phyloP scores from a whole-genome alignment of 208 protist species.

The Naegleria gruberi region DNA sequence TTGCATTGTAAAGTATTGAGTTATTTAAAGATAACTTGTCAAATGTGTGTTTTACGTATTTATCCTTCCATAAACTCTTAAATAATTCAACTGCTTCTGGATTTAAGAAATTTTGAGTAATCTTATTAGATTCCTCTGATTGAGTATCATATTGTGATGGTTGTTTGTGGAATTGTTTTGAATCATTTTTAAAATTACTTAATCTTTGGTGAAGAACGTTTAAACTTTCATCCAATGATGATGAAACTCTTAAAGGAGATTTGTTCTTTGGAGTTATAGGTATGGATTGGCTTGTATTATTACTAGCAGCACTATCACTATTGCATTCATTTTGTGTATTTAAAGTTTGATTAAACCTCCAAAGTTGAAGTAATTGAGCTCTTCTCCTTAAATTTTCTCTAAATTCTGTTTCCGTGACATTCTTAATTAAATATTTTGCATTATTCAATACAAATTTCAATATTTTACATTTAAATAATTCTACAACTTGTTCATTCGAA shows the following conservation, averaged over 20 bases:
- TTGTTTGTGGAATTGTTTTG: background rate
- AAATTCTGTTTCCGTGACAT: background rate
- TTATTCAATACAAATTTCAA: background rate
- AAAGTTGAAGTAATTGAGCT: background rate
- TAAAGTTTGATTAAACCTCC: background rate
- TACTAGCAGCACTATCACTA: background rate
- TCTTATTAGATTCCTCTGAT: background rate
- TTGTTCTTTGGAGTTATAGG: background rate
- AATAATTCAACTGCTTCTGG: background rate
- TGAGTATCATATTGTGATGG: background rate
- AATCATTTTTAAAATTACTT: too few species aligned
- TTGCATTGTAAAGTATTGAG: background rate
- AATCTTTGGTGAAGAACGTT: background rate
- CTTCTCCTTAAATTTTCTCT: background rate
- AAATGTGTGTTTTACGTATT: background rate
- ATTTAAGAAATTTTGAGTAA: background rate
- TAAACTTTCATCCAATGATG: background rate
- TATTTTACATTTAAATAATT: background rate
- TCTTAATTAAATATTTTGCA: background rate
- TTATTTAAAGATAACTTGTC: background rate
- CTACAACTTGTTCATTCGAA: background rate
- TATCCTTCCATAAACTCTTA: background rate
- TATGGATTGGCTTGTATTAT: background rate
- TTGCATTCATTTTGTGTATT: background rate
- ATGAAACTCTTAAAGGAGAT: background rate